A percentile compares a stretch with the other conserved stretches of the same genome.
phyloP scores from a whole-genome alignment of 75 land plant species.

The Selaginella moellendorffii region DNA sequence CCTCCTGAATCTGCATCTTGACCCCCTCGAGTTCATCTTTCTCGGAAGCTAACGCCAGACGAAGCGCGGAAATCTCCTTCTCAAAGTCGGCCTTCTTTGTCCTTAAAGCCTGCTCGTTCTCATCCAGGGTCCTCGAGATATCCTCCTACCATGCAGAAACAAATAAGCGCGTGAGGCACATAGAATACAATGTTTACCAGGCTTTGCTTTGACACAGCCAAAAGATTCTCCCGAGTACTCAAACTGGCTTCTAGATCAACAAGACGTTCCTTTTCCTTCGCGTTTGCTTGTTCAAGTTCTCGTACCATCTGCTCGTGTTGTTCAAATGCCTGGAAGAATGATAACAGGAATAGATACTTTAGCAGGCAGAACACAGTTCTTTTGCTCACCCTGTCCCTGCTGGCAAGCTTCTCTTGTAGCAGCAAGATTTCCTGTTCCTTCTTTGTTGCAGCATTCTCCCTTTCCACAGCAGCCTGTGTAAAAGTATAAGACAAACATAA shows the following conservation, averaged over 20 bases:
- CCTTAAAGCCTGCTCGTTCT: conserved; percentile 38
- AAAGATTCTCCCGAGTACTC: conserved; percentile 18
- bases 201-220: conserved; percentile 18
- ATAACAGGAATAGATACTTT: not conserved
- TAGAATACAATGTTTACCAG: conserved; percentile 10
- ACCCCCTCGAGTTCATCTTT: conserved; percentile 36
- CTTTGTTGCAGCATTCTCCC: conserved; percentile 20
- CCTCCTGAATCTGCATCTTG: conserved; percentile 13
- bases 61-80: conserved; percentile 28
- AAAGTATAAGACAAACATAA: not conserved
- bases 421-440: conserved; percentile 53
- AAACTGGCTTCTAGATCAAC: conserved; percentile 18
- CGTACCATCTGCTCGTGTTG: conserved; percentile 21
- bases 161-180: not conserved
- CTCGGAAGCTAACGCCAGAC: conserved; percentile 24
- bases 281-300: conserved; percentile 17
- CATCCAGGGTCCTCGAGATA: conserved; percentile 41
- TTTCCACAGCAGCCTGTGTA: conserved; percentile 39
- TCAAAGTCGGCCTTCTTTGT: conserved; percentile 46
- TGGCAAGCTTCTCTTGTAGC: conserved; percentile 49
- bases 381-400: conserved; percentile 46
- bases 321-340: conserved; percentile 19
- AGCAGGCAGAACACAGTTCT: no score
- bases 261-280: conserved; percentile 20
- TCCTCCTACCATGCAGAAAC: conserved; percentile 30